Percentiles rank a stretch among this genome's conserved stretches.
Conservation (phyloP, 2,329 filamentous ascomycete species). For the Fusarium newnesense region DNA sequence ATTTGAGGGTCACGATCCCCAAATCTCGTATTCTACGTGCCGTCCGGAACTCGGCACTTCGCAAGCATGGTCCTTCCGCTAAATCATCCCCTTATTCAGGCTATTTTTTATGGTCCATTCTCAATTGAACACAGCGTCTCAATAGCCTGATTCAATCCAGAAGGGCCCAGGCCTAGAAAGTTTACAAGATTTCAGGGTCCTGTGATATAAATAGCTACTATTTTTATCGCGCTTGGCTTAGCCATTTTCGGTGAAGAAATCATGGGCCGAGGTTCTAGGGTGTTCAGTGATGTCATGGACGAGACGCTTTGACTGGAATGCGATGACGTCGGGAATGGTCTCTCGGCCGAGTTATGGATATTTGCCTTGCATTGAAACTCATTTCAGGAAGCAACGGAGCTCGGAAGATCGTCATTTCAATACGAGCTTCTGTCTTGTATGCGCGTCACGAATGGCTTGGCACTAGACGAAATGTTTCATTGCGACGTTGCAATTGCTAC, state of each 20-base stretch:
- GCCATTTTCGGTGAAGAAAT: background rate
- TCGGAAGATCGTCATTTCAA: background rate
- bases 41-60: conserved; percentile 15
- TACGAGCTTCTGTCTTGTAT: background rate
- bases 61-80: background rate
- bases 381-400: background rate
- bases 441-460: background rate
- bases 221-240: background rate
- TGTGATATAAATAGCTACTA: conserved; percentile 5
- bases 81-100: background rate
- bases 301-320: background rate
- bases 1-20: conserved; percentile 15
- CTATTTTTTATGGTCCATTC: background rate
- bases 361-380: background rate
- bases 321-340: background rate
- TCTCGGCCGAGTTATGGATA: background rate
- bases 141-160: background rate
- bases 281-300: background rate
- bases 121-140: background rate
- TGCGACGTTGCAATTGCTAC: background rate
- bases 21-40: conserved; percentile 28
- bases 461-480: background rate
- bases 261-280: background rate
- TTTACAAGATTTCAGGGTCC: background rate
- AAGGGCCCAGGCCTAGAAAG: background rate